Conservation (phyloP, 768 basidiomycete genomes). For the Heimioporus sp. region DNA sequence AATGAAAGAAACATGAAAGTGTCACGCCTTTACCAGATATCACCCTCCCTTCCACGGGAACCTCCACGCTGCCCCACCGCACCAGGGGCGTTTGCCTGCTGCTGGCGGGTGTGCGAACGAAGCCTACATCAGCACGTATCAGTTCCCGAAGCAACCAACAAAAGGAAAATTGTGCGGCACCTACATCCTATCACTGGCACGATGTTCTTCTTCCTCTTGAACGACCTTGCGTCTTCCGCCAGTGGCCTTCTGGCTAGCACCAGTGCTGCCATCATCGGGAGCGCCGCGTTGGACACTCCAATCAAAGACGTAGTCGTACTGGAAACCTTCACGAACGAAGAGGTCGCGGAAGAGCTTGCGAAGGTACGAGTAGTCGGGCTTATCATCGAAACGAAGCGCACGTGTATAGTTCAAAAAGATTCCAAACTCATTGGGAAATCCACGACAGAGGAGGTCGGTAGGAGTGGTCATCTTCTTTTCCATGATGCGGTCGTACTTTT, state of each 20-base stretch:
- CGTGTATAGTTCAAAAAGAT: slow-evolving; percentile 99
- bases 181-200: slow-evolving; percentile 81
- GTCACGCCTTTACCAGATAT: slow-evolving; percentile 41
- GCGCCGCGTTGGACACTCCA: slow-evolving; percentile 88
- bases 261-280: slow-evolving; percentile 61
- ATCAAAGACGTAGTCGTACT: slow-evolving; percentile 99
- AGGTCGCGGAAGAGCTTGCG: slow-evolving; percentile 99
- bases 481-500: slow-evolving; percentile 99
- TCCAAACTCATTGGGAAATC: slow-evolving; percentile 99
- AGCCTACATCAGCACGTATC: slow-evolving; percentile 48
- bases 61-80: slow-evolving; percentile 43
- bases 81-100: slow-evolving; percentile 55
- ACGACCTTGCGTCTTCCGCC: slow-evolving; percentile 75
- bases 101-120: slow-evolving; percentile 83
- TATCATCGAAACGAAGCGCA: slow-evolving; percentile 98
- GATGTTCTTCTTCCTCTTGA: slow-evolving; percentile 83
- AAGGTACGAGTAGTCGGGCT: slow-evolving; percentile 99
- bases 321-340: slow-evolving; percentile 95
- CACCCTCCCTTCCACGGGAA: slow-evolving; percentile 42
- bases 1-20: slow-evolving; percentile 32
- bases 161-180: slow-evolving; percentile 31
- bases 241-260: slow-evolving; percentile 59
- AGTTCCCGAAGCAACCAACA: slow-evolving; percentile 12
- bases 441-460: slow-evolving; percentile 94
- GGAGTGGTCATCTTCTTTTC: slow-evolving; percentile 99